phyloP scores from a whole-genome alignment of 768 basidiomycete genomes.

The Kwoniella europaea region DNA sequence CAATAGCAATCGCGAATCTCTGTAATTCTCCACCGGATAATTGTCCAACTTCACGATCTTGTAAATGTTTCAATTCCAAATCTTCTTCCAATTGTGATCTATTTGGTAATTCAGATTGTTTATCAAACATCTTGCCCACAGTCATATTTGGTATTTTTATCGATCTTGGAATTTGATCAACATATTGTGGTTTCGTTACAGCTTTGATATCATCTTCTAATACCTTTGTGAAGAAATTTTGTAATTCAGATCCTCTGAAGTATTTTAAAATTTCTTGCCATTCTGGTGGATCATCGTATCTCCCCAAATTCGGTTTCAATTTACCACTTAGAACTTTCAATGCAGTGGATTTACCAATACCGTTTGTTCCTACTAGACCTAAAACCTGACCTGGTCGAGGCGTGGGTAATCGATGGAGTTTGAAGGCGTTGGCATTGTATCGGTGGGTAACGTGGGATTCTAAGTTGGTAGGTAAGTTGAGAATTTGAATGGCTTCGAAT shows the following conservation, averaged over 20 bases:
- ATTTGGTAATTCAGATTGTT: conserved; percentile 77
- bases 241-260: conserved; percentile 97
- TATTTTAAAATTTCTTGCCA: conserved; percentile 99
- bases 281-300: conserved; percentile 97
- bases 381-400: conserved; percentile 97
- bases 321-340: conserved; percentile 96
- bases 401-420: conserved; percentile 95
- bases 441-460: conserved; percentile 96
- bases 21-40: conserved; percentile 97
- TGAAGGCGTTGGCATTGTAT: conserved; percentile 98
- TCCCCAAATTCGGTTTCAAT: conserved; percentile 94
- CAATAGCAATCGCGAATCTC: conserved; percentile 96
- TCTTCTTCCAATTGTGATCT: conserved; percentile 82
- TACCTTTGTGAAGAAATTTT: conserved; percentile 99
- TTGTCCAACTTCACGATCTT: conserved; percentile 81
- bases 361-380: conserved; percentile 98
- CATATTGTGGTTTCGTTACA: conserved; percentile 99
- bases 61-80: conserved; percentile 82
- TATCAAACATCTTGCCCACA: conserved; percentile 88
- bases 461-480: conserved; percentile 97
- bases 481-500: conserved; percentile 98
- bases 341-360: conserved; percentile 98
- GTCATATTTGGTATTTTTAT: conserved; percentile 83
- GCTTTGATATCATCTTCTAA: conserved; percentile 98
- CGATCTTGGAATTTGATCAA: conserved; percentile 95